Evolutionary conservation across 2,329 filamentous ascomycete species (phyloP), one percentile per base, ranked within the genome.

Genomic region (Thielaviopsis punctulata): DNA sequence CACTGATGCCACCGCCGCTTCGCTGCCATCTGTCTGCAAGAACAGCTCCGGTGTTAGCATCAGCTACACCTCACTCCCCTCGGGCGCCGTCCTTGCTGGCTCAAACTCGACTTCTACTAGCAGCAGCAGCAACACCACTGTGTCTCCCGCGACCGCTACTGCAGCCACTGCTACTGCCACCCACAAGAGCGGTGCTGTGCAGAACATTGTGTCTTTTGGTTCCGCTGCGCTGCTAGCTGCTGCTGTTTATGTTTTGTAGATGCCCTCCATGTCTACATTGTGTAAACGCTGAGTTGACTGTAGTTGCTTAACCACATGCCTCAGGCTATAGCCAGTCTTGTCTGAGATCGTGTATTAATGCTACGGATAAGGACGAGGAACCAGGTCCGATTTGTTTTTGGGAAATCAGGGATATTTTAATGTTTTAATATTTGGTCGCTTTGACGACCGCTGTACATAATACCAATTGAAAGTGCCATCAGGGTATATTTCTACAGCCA

Each of bases 201-300:
- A 55, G 27, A 43, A 45, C 25, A 18, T 43, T 33, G 43, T 47
- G 1, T 52, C 53, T 3, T 22, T 52, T 47, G 53, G 53, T 24
- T 55, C 53, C 22, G 53, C 53, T 12, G 53, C 50, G 15, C 43
- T 55, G 13, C 39, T 55, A 21, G 53, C 53, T 21, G 53, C 50
- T 25, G 53, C 53, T 23, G 53, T 47, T 39, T 55, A 55, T 18
- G 19, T 55, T 22, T 23, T 55, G 41, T 55, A 50, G 44, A 15
- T 27, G 8, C n/a, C 30, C 23, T 44, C 39, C 27, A 50, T n/a
- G n/a, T n/a, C n/a, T n/a, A n/a, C n/a, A n/a, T n/a, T n/a, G n/a
- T n/a, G n/a, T n/a, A n/a, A n/a, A n/a, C n/a, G n/a, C n/a, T n/a
- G n/a, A n/a, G n/a, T n/a, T n/a, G n/a, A n/a, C n/a, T n/a, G n/a